These are phyloP conservation scores for Panaeolus papilionaceus DNA, from an alignment of 768 basidiomycete genomes.

Conservation along the genomic window DNA sequence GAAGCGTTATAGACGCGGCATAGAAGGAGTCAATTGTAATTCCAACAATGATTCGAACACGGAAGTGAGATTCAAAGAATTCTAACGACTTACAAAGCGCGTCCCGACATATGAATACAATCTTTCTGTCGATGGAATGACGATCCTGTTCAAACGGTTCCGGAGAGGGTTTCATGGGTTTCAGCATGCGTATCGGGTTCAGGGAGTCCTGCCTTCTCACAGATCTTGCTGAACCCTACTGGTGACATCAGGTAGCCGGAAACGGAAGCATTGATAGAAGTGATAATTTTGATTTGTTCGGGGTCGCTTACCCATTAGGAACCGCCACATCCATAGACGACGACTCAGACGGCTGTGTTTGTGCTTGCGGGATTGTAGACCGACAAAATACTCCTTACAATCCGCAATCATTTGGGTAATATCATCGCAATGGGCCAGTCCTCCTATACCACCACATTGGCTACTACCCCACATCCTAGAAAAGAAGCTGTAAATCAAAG, in stretches of 20 bases:
- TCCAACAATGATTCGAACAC: background rate
- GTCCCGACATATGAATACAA: background rate
- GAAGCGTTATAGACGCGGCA: background rate
- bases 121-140: constrained; percentile 4
- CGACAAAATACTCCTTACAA: background rate
- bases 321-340: background rate
- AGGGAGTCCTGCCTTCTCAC: constrained; percentile 4
- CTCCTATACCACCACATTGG: background rate
- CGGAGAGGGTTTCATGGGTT: constrained; percentile 1
- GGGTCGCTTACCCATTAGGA: background rate
- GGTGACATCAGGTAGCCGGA: background rate
- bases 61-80: background rate
- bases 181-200: background rate
- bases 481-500: background rate
- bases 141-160: constrained; percentile 7
- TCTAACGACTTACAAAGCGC: constrained; percentile 3
- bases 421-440: background rate
- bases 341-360: constrained; percentile 3
- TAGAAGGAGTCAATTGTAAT: background rate
- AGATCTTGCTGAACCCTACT: constrained; percentile 6
- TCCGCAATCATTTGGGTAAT: no score
- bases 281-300: background rate
- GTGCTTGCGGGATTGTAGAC: background rate
- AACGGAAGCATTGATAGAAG: background rate
- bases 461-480: no score